These are phyloP conservation scores for Skeletonema menzelii DNA, from an alignment of 108 stramenopile species.

Conservation along the genomic window DNA sequence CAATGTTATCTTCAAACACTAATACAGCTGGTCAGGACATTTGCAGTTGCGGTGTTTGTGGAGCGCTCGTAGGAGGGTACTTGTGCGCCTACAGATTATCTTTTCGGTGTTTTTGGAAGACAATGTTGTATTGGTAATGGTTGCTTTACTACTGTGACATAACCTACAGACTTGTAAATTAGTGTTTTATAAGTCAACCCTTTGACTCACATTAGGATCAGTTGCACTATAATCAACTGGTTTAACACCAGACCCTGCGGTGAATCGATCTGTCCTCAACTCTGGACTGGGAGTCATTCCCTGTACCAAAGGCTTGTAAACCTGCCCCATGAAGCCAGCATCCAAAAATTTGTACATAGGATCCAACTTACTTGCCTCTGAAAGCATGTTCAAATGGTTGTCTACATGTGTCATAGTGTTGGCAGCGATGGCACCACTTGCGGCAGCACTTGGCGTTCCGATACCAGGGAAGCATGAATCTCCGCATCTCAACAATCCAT, in stretches of 20 bases:
- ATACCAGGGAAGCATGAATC: conserved; percentile 96
- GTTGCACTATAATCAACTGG: conserved; percentile 44
- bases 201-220: conserved; percentile 42
- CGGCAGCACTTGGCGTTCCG: conserved; percentile 94
- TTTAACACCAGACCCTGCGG: conserved; percentile 23
- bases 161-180: neutral
- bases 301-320: conserved; percentile 83
- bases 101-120: conserved; percentile 15
- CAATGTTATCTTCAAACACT: neutral
- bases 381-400: conserved; percentile 80
- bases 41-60: conserved; percentile 26
- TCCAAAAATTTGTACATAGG: conserved; percentile 91
- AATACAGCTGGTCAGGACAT: conserved; percentile 39
- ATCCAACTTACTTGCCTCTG: conserved; percentile 74
- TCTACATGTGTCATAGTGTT: conserved; percentile 85
- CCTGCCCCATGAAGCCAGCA: conserved; percentile 75
- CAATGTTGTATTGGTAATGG: conserved; percentile 12
- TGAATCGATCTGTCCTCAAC: conserved; percentile 51
- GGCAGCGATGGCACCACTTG: conserved; percentile 89
- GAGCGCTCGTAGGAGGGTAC: conserved; percentile 41
- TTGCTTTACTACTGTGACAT: neutral
- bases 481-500: conserved; percentile 88
- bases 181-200: conserved; percentile 35
- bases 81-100: conserved; percentile 35
- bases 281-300: conserved; percentile 84